phyloP scores from a whole-genome alignment of 139 green algal species.

The Asterochloris sp. region DNA sequence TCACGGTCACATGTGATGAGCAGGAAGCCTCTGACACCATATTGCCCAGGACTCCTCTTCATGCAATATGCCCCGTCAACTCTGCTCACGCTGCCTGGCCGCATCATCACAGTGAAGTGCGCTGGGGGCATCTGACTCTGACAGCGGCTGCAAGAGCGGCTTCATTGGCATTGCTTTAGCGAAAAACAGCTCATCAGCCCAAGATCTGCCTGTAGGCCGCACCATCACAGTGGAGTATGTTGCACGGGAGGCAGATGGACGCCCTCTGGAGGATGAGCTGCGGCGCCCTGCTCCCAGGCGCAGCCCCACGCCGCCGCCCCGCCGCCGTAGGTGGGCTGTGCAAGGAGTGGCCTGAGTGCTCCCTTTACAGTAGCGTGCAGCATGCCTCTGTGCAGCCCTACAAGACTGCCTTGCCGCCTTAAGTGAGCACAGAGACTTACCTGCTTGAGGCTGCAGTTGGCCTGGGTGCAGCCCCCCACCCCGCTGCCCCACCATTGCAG shows the following conservation, averaged over 20 bases:
- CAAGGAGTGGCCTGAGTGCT: no score
- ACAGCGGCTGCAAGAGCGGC: background rate
- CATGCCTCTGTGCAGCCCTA: no score
- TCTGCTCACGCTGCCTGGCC: background rate
- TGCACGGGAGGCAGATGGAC: slow-evolving; percentile 11
- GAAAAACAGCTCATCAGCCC: background rate
- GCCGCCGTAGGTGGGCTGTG: background rate
- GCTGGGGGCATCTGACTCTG: background rate
- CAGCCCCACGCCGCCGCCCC: slow-evolving; percentile 16
- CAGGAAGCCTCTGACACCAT: background rate
- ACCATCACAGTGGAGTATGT: slow-evolving; percentile 68
- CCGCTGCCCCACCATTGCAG: no score
- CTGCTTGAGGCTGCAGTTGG: no score
- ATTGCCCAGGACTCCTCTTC: background rate
- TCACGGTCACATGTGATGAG: no score
- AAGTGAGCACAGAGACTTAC: no score
- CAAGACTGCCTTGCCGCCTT: no score
- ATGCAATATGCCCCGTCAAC: background rate
- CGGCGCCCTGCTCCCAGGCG: slow-evolving; percentile 32
- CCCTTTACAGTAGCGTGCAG: no score
- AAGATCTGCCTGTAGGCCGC: slow-evolving; percentile 24
- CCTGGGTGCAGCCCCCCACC: no score
- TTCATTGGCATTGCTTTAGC: background rate
- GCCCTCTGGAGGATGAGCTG: slow-evolving; percentile 7
- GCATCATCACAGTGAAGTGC: background rate